Base-by-base conservation (phyloP, 192 early-diverging fungal species). In the Coemansia asiatica region DNA sequence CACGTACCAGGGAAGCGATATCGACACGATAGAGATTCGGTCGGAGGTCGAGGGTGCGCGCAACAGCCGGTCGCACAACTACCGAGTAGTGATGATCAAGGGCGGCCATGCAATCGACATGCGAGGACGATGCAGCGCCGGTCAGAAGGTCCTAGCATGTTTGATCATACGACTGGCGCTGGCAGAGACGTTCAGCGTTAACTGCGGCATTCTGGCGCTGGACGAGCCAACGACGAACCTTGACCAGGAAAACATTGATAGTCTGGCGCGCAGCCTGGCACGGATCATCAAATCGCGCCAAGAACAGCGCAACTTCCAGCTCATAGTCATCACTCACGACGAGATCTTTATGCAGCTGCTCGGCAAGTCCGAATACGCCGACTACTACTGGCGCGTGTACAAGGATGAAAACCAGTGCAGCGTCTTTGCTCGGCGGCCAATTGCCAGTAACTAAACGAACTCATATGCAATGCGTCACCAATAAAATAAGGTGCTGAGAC, bases 221-320 rank as follows among this genome's bases (percentile, higher is more conserved):
- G 97, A 99, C 72, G 97, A 99, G 63, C 97, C 97, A 0, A 98
- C 97, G 1, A 98, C 97, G 0, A 99, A 99, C 69, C 83, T 99
- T 8, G 97, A 99, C 74, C 79, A 86, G 38, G 87, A 83, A 23
- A 97, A 99, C 70, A 91, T 95, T 44, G 84, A 90, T 51, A 91
- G 90, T 53, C 77, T 99, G 57, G 95, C 97, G 0, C 76, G 82
- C 28, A 91, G 89, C 25, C 74, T 99, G 56, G 83, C 85, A 19
- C 75, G 84, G 33, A 92, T 99, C 55, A 94, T 99, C 65, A 86
- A 91, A 64, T 69, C 75, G 16, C 88, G 94, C 12, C 79, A 88
- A 38, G 74, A 78, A 22, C 94, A 97, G 75, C 69, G 81, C 62
- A 98, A 97, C 77, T 99, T 99, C 69, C 97, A 99, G 81, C 81